Conservation (phyloP, 1,139 yeast species). For the Saccharomyces hybrid region DNA sequence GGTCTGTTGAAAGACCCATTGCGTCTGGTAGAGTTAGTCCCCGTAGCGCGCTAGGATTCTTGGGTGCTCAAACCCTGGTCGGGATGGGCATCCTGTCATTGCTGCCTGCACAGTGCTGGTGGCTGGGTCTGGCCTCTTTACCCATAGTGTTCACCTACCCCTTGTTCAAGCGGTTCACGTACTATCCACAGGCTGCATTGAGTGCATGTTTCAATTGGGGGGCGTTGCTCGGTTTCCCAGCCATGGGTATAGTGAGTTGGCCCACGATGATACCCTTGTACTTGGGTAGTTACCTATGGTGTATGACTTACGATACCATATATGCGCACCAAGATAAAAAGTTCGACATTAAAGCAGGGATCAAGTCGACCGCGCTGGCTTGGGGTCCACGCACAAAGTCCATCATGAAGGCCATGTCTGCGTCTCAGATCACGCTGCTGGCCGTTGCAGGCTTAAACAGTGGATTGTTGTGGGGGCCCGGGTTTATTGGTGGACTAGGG, state of each 20-base stretch:
- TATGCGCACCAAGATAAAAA: slow-evolving; percentile 96
- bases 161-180: slow-evolving; percentile 84
- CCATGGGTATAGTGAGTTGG: slow-evolving; percentile 77
- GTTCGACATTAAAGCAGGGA: slow-evolving; percentile 82
- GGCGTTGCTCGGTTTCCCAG: slow-evolving; percentile 87
- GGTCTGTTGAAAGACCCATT: slow-evolving; percentile 85
- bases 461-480: slow-evolving; percentile 68
- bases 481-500: slow-evolving; percentile 59
- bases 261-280: slow-evolving; percentile 73
- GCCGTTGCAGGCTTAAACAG: slow-evolving; percentile 70
- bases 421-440: slow-evolving; percentile 58
- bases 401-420: slow-evolving; percentile 54
- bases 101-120: slow-evolving; percentile 75
- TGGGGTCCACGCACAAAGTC: slow-evolving; percentile 81
- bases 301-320: slow-evolving; percentile 90
- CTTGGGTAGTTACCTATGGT: slow-evolving; percentile 77
- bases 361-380: slow-evolving; percentile 87
- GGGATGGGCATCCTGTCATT: slow-evolving; percentile 68
- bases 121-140: slow-evolving; percentile 73
- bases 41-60: slow-evolving; percentile 63
- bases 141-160: slow-evolving; percentile 84
- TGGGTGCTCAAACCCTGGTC: slow-evolving; percentile 63
- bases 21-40: slow-evolving; percentile 77
- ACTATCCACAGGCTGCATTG: slow-evolving; percentile 83
- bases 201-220: slow-evolving; percentile 94